These are phyloP conservation scores for Puccinia brachypodii DNA, from an alignment of 1,284 basidiomycete species.

Conservation along the genomic window DNA sequence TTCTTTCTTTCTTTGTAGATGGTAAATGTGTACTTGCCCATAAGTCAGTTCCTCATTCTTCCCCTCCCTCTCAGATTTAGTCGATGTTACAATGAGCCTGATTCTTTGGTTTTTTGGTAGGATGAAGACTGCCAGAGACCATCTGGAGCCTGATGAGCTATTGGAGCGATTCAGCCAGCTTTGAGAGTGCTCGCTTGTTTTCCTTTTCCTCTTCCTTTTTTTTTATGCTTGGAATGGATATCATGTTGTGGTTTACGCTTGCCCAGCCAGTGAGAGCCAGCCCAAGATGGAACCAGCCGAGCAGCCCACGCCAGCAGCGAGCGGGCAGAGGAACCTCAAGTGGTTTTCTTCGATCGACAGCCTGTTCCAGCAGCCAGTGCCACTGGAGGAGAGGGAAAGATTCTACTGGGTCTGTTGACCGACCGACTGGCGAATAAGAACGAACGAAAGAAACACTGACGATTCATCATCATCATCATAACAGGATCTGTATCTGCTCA, in stretches of 20 bases:
- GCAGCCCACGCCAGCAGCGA: background rate
- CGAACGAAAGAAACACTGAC: background rate
- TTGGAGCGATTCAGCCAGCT: background rate
- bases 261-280: background rate
- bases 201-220: background rate
- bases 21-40: constrained; percentile 31
- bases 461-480: background rate
- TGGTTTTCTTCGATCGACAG: constrained; percentile 44
- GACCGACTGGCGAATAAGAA: too few relatives aligned
- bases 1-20: too few relatives aligned
- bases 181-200: constrained; percentile 1
- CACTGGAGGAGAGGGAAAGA: constrained; percentile 29
- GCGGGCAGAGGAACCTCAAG: constrained; percentile 2
- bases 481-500: constrained; percentile 37
- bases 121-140: constrained; percentile 34
- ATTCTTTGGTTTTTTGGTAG: background rate
- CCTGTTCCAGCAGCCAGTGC: constrained; percentile 10
- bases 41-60: background rate
- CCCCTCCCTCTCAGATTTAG: background rate
- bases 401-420: constrained; percentile 24
- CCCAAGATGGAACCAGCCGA: constrained; percentile 16
- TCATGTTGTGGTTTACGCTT: too few relatives aligned
- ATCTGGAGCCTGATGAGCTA: constrained; percentile 36
- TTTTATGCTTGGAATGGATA: background rate
- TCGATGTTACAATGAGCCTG: background rate